phyloP scores from a whole-genome alignment of 2,329 filamentous ascomycete genomes.

The Aspergillus tubingensis region DNA sequence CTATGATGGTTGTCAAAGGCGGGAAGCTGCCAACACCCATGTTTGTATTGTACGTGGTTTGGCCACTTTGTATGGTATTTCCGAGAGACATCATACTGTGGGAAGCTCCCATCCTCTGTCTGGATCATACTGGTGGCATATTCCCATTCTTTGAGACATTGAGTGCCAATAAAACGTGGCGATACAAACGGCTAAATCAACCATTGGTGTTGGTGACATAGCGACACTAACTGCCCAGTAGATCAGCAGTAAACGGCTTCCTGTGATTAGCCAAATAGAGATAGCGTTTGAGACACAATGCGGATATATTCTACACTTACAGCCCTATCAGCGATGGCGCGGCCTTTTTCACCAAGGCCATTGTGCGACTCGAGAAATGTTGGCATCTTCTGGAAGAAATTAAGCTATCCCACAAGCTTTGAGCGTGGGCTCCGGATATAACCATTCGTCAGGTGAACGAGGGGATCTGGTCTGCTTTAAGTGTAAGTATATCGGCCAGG shows the following conservation, averaged over 20 bases:
- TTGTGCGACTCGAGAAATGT: neutral
- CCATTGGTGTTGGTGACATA: slow-evolving; percentile 1
- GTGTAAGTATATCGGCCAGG: too few relatives aligned
- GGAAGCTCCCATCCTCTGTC: neutral
- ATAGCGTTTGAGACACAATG: neutral
- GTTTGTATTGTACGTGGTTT: neutral
- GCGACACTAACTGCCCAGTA: neutral
- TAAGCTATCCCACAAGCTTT: neutral
- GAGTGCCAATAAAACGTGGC: neutral
- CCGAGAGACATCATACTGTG: neutral
- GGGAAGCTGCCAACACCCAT: neutral
- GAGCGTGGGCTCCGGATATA: too few relatives aligned
- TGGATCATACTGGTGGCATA: too few relatives aligned
- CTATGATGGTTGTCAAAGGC: neutral
- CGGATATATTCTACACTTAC: neutral
- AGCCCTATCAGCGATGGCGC: neutral
- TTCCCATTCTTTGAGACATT: neutral
- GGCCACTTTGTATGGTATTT: neutral
- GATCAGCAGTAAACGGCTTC: slow-evolving; percentile 1
- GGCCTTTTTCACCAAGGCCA: neutral
- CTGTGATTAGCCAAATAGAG: neutral
- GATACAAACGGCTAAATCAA: neutral
- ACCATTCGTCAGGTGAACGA: too few relatives aligned
- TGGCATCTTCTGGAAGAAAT: neutral
- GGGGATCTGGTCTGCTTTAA: too few relatives aligned